Evolutionary conservation across 495 filamentous ascomycete genomes (phyloP), one percentile per base, ranked within the genome.

Genomic region (Usnea hakonensis): DNA sequence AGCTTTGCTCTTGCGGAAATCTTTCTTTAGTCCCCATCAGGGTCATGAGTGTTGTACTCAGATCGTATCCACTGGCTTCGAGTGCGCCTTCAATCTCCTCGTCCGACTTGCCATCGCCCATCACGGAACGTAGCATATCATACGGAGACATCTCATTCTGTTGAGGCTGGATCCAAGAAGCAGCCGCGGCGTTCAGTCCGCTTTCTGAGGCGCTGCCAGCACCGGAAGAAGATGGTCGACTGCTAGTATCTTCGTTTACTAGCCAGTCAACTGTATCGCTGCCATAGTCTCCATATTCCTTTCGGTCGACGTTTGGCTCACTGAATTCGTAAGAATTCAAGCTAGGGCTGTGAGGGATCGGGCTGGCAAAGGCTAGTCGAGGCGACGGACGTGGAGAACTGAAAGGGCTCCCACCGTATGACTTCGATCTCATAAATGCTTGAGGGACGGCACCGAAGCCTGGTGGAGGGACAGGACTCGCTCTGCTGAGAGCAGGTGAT

Each of bases 311-410:
- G 32, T 83, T 87, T 40, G 89, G 72, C 68, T 89, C 76, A 75
- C 85, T 86, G 71, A 96, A 95, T 71, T 95, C 90, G 74, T 97
- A 97, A 19, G 94, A 91, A 71, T 91, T 95, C 56, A 97, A 70
- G 69, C 82, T 96, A 35, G 95, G 95, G 57, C 91, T 97, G 70
- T 97, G 92, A 6, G 95, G 94, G 62, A 99, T 95, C n/a, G 95
- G 95, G 48, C 86, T 90, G 2, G 92, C 89, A 68, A 96, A 88
- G 33, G 91, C 90, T 43, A 97, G 86, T 60, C 95, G 84, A 37
- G 95, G 95, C 13, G 95, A 97, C 17, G 95, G 91, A 50, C 92
- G 86, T 35, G 95, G 95, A 11, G 94, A 97, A 57, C 87, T 89
- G 70, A 99, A 99, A 3, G 95, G 95, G 23, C 93, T 97, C 32